phyloP scores from a whole-genome alignment of 2,329 filamentous ascomycete species.

The Pseudophaeomoniella oleicola region DNA sequence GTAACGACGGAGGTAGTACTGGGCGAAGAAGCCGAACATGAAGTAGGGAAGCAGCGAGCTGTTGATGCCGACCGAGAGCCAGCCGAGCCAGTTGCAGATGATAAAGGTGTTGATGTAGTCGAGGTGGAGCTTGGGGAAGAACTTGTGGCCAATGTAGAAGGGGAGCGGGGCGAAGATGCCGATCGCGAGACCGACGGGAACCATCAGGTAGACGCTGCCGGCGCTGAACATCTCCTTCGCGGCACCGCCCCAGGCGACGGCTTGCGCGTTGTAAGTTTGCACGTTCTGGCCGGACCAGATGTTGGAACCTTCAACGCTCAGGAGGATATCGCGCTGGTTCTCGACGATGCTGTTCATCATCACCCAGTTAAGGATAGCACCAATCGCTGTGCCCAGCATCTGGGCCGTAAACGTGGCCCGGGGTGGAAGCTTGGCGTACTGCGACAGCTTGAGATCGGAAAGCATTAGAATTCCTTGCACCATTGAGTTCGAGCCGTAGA shows the following conservation, averaged over 20 bases:
- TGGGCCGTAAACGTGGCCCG: conserved; percentile 29
- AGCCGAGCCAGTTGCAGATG: conserved; percentile 27
- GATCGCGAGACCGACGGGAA: conserved; percentile 26
- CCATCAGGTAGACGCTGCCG: conserved; percentile 21
- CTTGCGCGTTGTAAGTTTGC: conserved; percentile 31
- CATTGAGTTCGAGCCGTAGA: conserved; percentile 17
- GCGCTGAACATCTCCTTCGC: conserved; percentile 28
- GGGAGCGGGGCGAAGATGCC: conserved; percentile 30
- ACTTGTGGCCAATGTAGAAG: conserved; percentile 20
- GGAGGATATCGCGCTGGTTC: conserved; percentile 26
- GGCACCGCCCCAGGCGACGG: conserved; percentile 23
- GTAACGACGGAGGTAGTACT: conserved; percentile 10
- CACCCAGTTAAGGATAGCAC: conserved; percentile 28
- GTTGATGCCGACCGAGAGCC: conserved; percentile 28
- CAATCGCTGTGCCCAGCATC: conserved; percentile 10
- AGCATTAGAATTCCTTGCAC: conserved; percentile 15
- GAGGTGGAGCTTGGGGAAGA: conserved; percentile 15
- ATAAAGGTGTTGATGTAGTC: conserved; percentile 26
- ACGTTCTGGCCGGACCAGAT: conserved; percentile 36
- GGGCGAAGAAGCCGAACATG: conserved; percentile 10
- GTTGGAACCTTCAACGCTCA: conserved; percentile 26
- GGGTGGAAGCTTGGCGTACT: conserved; percentile 22
- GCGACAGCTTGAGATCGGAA: conserved; percentile 20
- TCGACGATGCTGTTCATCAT: conserved; percentile 32
- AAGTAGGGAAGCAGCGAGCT: conserved; percentile 17